Evolutionary conservation across 352 stramenopile genomes (phyloP), one percentile per base, ranked within the genome.

Genomic region (Globisporangium cederbergense): DNA sequence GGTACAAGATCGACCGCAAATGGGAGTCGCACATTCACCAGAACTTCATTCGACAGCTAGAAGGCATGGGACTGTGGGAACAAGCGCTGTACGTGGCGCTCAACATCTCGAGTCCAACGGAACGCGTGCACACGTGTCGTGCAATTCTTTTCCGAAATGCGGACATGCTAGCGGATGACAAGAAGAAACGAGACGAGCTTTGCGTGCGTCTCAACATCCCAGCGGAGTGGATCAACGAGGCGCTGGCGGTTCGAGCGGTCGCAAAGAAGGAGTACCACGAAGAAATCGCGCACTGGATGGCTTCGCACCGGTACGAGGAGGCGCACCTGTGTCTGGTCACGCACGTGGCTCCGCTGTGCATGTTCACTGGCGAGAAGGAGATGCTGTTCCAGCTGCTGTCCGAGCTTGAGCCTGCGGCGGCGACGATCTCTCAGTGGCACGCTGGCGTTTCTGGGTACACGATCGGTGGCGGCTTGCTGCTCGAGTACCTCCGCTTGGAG

Each of bases 11-110:
- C 55, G 79, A 90, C 46, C 76, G 78, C 4, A 79, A 90, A 53
- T 90, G 80, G 78, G 78, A 92, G 62, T 89, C 86, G 7, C 80
- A 93, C 64, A 78, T 95, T 36, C 78, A 90, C 36, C 82, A 90
- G 25, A 89, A 90, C 67, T 96, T 91, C 34, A 88, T 96, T 47
- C 75, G 78, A 11, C 81, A 94, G 68, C 70, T 96, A 10, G 78
- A 94, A 51, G 69, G 81, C 14, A 76, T 67, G 34, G 75, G 79
- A 4, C 51, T 89, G 43, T 92, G 86, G 80, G 65, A 91, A 49
- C 70, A 93, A 20, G 87, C 85, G 22, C 55, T 93, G 8, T 94
- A 93, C 63, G 86, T 96, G 34, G 71, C 86, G 14, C 74, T 94
- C 14, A 95, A 89, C 59, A 88, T 95, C 58, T 80, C 77, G 8